Evolutionary conservation across 1,284 basidiomycete species (phyloP), one percentile per base, ranked within the genome.

Genomic region (Ustilago loliicola): DNA sequence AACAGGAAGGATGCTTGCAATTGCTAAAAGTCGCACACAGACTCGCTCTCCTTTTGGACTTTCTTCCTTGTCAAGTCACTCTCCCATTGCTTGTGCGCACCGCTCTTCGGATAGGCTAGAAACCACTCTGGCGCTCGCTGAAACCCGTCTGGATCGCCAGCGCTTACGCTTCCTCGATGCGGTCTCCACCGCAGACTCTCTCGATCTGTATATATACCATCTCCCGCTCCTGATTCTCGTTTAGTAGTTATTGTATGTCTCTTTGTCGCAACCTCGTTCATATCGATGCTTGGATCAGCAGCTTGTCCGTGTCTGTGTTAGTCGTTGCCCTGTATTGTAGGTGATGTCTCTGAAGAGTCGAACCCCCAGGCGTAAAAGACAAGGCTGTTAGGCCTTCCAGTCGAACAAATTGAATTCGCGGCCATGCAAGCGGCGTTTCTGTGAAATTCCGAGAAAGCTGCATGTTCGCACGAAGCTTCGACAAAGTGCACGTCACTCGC

Each of bases 1-100:
- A 45, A 57, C 27, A 59, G 77, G 23, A 65, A 71, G 61, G 79
- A 83, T 13, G 81, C 79, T 32, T 83, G 81, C 79, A 82, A 80
- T 65, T 83, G 81, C 57, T 83, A 57, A 63, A 21, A 2, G 11
- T n/a, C n/a, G n/a, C n/a, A n/a, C n/a, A n/a, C n/a, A n/a, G n/a
- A n/a, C 51, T n/a, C 38, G 36, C 2, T 45, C 40, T 6, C n/a
- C 21, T 23, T 25, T 15, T 40, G 34, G 36, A 38, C 36, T 25
- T 21, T 56, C 42, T 21, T 11, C n/a, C 21, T n/a, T 45, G n/a
- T 45, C 21, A 45, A 7, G 38, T 6, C 38, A 13, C 17, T 40
- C 11, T 40, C 17, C 7, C 13, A 6, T 40, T 40, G 38, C 38
- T 40, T 19, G 38, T 1, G 38, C 23, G 42, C 40, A 45, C 17